phyloP scores from a whole-genome alignment of 2,329 filamentous ascomycete genomes.

The Exophiala viscosa region DNA sequence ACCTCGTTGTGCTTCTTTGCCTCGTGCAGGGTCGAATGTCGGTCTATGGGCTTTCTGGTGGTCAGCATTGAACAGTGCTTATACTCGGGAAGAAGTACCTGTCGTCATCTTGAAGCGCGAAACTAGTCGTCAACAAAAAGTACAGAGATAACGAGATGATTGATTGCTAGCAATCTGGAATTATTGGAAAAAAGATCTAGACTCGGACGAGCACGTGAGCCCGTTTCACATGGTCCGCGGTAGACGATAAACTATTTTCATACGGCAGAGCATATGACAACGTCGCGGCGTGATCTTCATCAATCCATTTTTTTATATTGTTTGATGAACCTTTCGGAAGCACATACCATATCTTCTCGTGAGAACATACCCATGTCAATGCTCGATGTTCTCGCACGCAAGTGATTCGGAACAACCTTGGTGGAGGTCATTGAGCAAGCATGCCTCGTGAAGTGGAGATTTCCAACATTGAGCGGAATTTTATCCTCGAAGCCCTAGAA shows the following conservation, averaged over 20 bases:
- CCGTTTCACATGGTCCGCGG: too few relatives aligned
- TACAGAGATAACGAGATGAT: constrained; percentile 27
- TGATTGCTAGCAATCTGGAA: too few relatives aligned
- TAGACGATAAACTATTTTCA: too few relatives aligned
- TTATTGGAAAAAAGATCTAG: too few relatives aligned
- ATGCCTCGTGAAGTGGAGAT: constrained; percentile 95
- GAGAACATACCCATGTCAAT: background rate
- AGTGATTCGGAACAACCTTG: background rate
- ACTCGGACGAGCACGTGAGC: too few relatives aligned
- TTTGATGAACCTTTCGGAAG: background rate
- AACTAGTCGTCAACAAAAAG: constrained; percentile 36
- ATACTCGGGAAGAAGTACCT: background rate
- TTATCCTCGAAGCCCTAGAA: constrained; percentile 76
- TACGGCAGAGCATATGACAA: too few relatives aligned
- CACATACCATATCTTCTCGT: background rate
- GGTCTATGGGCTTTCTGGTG: constrained; percentile 63
- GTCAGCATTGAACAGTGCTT: background rate
- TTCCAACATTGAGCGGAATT: constrained; percentile 81
- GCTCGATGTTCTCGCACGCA: background rate
- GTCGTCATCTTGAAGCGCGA: constrained; percentile 7
- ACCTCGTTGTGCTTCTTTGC: constrained; percentile 90
- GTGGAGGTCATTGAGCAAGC: constrained; percentile 17
- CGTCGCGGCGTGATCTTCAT: too few relatives aligned
- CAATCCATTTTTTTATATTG: too few relatives aligned
- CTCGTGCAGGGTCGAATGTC: constrained; percentile 91